A percentile compares a stretch with the other conserved stretches of the same genome.
Conservation (phyloP, 495 filamentous ascomycete genomes). For the Penicillium dipodomyicola region DNA sequence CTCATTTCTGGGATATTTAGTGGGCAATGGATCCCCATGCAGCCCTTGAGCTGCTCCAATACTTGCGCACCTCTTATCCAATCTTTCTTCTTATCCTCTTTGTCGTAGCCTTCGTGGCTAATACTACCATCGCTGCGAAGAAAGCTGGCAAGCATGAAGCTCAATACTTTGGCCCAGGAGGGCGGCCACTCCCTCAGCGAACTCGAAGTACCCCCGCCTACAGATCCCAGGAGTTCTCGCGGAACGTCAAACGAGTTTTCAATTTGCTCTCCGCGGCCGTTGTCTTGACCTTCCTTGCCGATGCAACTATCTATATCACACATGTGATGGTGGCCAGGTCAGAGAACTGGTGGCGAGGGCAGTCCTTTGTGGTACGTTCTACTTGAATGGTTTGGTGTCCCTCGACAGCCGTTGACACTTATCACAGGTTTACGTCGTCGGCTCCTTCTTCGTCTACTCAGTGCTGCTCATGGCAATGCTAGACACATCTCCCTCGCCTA, state of each 20-base stretch:
- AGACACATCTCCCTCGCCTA: conserved; percentile 74
- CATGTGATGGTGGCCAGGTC: conserved; percentile 67
- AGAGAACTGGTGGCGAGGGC: conserved; percentile 86
- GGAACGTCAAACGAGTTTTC: conserved; percentile 63
- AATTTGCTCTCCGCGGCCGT: conserved; percentile 66
- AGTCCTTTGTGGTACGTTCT: conserved; percentile 73
- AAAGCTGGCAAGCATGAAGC: conserved; percentile 38
- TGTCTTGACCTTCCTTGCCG: conserved; percentile 69
- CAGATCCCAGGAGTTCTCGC: conserved; percentile 53
- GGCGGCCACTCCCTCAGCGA: conserved; percentile 71
- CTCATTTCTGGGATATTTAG: conserved; percentile 13
- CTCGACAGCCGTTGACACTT: conserved; percentile 4
- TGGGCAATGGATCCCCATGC: conserved; percentile 39
- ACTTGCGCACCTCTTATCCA: conserved; percentile 61
- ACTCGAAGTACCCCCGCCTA: conserved; percentile 39
- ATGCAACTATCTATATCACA: conserved; percentile 68
- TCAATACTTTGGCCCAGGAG: conserved; percentile 63
- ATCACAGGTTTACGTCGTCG: conserved; percentile 73
- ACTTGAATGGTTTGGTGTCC: conserved; percentile 1
- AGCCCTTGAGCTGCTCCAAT: conserved; percentile 46
- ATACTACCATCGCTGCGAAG: conserved; percentile 57
- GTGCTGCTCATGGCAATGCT: conserved; percentile 75
- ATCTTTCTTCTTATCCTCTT: conserved; percentile 68
- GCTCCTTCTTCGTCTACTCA: conserved; percentile 71
- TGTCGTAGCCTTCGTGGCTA: conserved; percentile 59